Evolutionary conservation across 306 rosid species (phyloP), one percentile per base, ranked within the genome.

Genomic region (Prunus padus): DNA sequence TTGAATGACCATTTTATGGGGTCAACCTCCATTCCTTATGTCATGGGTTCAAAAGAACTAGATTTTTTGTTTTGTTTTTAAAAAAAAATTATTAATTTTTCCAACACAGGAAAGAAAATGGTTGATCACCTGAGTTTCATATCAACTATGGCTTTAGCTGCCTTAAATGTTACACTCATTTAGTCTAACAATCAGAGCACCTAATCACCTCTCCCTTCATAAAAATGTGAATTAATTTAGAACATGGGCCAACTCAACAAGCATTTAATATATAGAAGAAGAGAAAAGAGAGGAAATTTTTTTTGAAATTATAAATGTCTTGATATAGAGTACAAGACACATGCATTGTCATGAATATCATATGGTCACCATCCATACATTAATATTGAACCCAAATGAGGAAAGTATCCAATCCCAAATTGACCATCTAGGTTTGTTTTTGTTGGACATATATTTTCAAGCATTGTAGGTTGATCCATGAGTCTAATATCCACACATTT

Each of bases 291-390:
- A 68, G 2, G 2, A 45, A 52, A 22, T n/a, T n/a, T n/a, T n/a
- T n/a, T n/a, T n/a, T 40, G 5, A 45, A 42, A 20, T 18, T 2
- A 9, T 69, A 19, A 25, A 68, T 23, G 12, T 28, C 42, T 47
- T 67, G 3, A 14, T 67, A 47, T 33, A 19, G 18, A 16, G 16
- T 42, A 68, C 72, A 47, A 25, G 9, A 18, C 18, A 26, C 60
- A 26, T 49, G 73, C 70, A 45, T 14, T 13, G 69, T 57, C 69
- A 77, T 44, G 50, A 57, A 67, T 44, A n/a, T 19, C 60, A 55
- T 31, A 23, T 31, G 60, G 62, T 18, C 63, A 56, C 52, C 46
- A 51, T 64, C 73, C 15, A 50, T 25, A 42, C 67, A 22, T 1
- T n/a, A n/a, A n/a, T n/a, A n/a, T n/a, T 0, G 9, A n/a, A 37